Percentiles rank a stretch among this genome's conserved stretches.
Conservation (phyloP, 345 rosid genomes). For the Fremontodendron californicum region DNA sequence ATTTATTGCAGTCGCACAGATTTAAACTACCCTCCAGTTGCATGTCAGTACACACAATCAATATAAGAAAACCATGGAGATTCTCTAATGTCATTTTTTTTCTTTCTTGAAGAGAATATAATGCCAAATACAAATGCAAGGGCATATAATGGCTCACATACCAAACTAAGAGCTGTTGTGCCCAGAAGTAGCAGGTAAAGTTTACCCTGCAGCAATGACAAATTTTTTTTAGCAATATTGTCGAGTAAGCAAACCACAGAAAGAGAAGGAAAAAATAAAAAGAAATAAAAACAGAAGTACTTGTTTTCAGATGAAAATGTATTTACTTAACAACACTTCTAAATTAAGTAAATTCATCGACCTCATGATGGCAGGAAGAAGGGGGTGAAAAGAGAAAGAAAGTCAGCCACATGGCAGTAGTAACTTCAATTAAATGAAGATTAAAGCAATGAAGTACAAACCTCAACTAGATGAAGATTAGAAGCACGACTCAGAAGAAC, state of each 20-base stretch:
- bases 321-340: not conserved
- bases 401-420: not conserved
- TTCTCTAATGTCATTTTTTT: not conserved
- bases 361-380: not conserved
- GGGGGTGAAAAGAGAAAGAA: not conserved
- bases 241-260: not conserved
- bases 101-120: not conserved
- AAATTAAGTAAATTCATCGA: not conserved
- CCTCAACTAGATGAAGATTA: slow-evolving; percentile 95
- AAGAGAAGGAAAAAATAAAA: not conserved
- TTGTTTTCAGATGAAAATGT: not conserved
- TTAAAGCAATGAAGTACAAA: slow-evolving; percentile 25
- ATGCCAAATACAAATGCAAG: not conserved
- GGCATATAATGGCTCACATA: slow-evolving; percentile 20
- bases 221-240: not conserved
- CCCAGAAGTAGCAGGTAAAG: slow-evolving; percentile 88
- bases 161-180: slow-evolving; percentile 80
- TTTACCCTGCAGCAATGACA: slow-evolving; percentile 55
- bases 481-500: slow-evolving; percentile 96
- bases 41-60: not conserved
- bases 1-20: not conserved
- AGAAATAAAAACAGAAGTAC: too few species aligned
- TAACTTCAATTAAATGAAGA: not conserved
- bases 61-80: not conserved
- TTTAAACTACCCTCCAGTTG: not conserved